Percentiles rank a stretch among this genome's conserved stretches.
These are phyloP conservation scores for Trichoderma lentiforme DNA, from an alignment of 2,329 filamentous ascomycete species.

Conservation along the genomic window DNA sequence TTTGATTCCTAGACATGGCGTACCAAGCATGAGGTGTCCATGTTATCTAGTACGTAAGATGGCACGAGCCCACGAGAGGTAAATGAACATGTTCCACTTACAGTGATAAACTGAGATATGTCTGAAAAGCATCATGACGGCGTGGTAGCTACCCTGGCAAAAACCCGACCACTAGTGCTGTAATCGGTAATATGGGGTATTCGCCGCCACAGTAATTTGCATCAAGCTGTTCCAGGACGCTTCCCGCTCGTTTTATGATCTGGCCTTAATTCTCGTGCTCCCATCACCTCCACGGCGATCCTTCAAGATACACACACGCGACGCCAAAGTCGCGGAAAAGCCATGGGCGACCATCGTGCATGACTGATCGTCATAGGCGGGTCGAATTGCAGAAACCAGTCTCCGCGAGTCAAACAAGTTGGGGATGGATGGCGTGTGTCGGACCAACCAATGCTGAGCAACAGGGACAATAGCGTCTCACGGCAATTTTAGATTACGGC, in stretches of 20 bases:
- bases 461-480: constrained; percentile 19
- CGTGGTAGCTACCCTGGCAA: background rate
- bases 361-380: constrained; percentile 14
- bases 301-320: background rate
- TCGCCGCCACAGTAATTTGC: background rate
- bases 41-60: background rate
- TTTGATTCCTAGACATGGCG: background rate
- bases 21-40: background rate
- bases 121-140: background rate
- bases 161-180: background rate
- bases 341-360: constrained; percentile 4
- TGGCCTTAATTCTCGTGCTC: background rate
- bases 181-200: background rate
- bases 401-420: constrained; percentile 14
- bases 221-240: background rate
- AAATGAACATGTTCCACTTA: background rate
- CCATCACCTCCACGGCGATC: background rate
- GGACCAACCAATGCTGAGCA: constrained; percentile 15
- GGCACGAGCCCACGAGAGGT: background rate
- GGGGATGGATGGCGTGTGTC: constrained; percentile 11
- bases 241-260: background rate
- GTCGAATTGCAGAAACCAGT: constrained; percentile 10
- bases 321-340: background rate
- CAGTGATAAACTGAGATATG: no score
- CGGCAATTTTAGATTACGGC: constrained; percentile 18